Evolutionary conservation across 805 yeast species (phyloP).

Genomic region (Monosporozyma siamensis): DNA sequence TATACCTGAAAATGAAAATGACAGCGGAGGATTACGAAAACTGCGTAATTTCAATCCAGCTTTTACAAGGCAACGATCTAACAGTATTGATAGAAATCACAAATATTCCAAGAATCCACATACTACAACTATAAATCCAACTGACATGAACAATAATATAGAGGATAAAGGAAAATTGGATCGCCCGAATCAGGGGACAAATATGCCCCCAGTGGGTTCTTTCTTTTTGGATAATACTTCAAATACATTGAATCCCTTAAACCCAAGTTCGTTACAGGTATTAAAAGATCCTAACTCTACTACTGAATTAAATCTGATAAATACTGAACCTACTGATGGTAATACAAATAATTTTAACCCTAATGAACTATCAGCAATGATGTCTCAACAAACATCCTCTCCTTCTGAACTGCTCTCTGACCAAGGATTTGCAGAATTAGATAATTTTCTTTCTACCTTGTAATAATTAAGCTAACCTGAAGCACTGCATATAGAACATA

Average conservation of each 20-base stretch:
- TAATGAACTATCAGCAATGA: background rate
- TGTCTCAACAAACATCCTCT: constrained; percentile 13
- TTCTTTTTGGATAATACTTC: background rate
- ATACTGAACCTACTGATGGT: background rate
- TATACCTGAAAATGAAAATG: constrained; percentile 19
- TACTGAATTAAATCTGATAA: background rate
- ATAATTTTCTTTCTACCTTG: constrained; percentile 24
- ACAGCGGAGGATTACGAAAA: background rate
- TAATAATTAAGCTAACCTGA: constrained; percentile 5
- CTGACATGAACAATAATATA: constrained; percentile 10
- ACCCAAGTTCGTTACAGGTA: background rate
- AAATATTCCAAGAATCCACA: constrained; percentile 11
- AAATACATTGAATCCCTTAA: background rate
- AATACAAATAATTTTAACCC: background rate
- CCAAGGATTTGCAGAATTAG: constrained; percentile 24
- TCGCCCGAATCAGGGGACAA: background rate
- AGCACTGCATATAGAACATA: background rate
- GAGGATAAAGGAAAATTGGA: constrained; percentile 12
- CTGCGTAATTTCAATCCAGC: background rate
- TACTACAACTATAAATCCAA: constrained; percentile 12
- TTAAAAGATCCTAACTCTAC: background rate
- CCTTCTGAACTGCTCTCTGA: constrained; percentile 19
- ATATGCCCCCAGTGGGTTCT: background rate
- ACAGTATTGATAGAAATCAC: constrained; percentile 17
- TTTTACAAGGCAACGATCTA: constrained; percentile 10